These are phyloP conservation scores for Pilatotrama ljubarskyi DNA, from an alignment of 768 basidiomycete genomes.

Conservation along the genomic window DNA sequence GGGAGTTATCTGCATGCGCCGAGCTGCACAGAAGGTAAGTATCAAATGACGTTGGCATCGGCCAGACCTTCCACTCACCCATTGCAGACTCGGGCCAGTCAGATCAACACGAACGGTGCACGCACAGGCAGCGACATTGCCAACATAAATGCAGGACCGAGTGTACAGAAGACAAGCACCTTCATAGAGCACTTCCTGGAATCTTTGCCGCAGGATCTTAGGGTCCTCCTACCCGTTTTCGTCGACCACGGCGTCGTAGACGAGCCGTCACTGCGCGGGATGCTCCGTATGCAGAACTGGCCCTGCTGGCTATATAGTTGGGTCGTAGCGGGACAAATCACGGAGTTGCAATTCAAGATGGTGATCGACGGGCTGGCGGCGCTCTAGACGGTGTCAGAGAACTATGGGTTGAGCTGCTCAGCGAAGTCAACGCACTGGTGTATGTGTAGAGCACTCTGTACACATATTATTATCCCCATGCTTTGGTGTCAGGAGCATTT, in stretches of 20 bases:
- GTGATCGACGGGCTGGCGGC: constrained; percentile 3
- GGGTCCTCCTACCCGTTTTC: constrained; percentile 5
- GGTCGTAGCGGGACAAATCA: constrained; percentile 9
- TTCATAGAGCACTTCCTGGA: background rate
- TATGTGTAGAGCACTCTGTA: too few relatives aligned
- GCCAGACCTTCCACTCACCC: background rate
- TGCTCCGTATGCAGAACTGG: constrained; percentile 4
- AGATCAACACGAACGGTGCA: too few relatives aligned
- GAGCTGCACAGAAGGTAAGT: background rate
- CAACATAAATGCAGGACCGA: background rate
- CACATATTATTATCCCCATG: too few relatives aligned
- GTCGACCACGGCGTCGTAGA: background rate
- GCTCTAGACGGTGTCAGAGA: background rate
- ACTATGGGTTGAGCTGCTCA: background rate
- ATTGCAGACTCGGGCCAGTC: too few relatives aligned
- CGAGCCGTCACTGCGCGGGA: background rate
- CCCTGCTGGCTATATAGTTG: constrained; percentile 13
- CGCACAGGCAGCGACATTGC: too few relatives aligned
- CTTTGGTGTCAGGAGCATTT: too few relatives aligned
- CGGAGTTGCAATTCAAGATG: constrained; percentile 15
- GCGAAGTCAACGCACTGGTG: background rate
- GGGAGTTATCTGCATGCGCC: background rate
- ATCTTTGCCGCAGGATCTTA: constrained; percentile 1
- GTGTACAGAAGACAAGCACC: background rate
- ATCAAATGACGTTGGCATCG: background rate